Evolutionary conservation across 78 protist genomes (phyloP).

Genomic region (Fonticula alba): DNA sequence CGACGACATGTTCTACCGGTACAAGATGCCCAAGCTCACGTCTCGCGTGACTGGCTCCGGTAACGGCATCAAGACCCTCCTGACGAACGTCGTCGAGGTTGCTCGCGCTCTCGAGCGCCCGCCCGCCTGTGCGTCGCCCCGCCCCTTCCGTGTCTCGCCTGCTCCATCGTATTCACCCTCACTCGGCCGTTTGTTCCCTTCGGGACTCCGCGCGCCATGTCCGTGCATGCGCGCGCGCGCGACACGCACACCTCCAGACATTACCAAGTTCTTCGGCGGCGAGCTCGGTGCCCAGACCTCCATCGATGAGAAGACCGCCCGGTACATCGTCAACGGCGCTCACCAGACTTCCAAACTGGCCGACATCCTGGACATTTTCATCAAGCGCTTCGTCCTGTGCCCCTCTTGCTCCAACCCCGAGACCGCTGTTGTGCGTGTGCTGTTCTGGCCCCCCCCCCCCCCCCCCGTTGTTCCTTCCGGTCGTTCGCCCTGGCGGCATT

Average conservation of each 20-base stretch:
- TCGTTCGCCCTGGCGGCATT: no score
- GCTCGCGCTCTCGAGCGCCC: slow-evolving; percentile 56
- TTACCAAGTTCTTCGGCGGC: slow-evolving; percentile 56
- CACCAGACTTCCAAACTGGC: not conserved
- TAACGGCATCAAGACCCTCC: slow-evolving; percentile 83
- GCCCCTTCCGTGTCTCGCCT: not conserved
- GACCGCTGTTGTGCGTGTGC: no score
- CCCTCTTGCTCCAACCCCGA: slow-evolving; percentile 67
- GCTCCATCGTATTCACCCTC: not conserved
- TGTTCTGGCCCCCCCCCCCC: no score
- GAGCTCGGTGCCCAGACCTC: slow-evolving; percentile 66
- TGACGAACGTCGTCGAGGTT: slow-evolving; percentile 54
- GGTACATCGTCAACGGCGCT: slow-evolving; percentile 58
- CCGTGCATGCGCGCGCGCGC: not conserved
- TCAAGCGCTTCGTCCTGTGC: slow-evolving; percentile 65
- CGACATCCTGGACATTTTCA: slow-evolving; percentile 45
- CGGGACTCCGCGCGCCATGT: not conserved
- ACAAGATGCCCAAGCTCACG: slow-evolving; percentile 71
- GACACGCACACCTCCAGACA: no score
- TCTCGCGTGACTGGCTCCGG: slow-evolving; percentile 72
- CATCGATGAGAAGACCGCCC: slow-evolving; percentile 25
- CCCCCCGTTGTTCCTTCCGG: no score
- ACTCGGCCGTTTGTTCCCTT: not conserved
- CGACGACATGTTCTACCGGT: slow-evolving; percentile 42
- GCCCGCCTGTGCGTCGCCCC: slow-evolving; percentile 38